These are phyloP conservation scores for Schwanniomyces occidentalis DNA, from an alignment of 805 yeast species.

Conservation along the genomic window DNA sequence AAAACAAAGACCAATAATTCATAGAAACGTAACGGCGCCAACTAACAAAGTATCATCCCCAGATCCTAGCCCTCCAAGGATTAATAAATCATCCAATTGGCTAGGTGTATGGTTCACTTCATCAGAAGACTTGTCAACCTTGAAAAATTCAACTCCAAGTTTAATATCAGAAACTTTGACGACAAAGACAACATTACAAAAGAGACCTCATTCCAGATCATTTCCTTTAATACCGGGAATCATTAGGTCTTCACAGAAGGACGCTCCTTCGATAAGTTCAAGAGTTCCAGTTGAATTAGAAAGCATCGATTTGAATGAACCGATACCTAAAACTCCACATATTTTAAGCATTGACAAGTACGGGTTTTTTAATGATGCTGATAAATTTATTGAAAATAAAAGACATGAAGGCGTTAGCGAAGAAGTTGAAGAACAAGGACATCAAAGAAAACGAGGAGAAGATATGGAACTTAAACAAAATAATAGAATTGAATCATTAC, in stretches of 20 bases:
- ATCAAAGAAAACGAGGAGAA: no score
- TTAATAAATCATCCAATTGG: slow-evolving; percentile 12
- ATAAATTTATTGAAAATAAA: neutral
- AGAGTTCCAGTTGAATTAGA: slow-evolving; percentile 48
- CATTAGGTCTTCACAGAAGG: no score
- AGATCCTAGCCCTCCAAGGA: no score
- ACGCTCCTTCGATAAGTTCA: no score
- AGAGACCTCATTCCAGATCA: neutral
- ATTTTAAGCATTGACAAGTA: slow-evolving; percentile 41
- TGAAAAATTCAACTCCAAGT: no score
- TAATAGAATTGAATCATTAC: neutral
- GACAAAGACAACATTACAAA: neutral
- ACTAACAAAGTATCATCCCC: neutral
- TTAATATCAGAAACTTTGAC: neutral
- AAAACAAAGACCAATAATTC: no score
- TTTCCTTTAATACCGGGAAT: neutral
- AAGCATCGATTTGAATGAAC: slow-evolving; percentile 12
- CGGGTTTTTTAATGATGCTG: slow-evolving; percentile 44
- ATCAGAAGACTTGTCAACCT: slow-evolving; percentile 1
- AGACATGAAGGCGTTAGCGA: neutral
- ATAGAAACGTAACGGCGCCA: no score
- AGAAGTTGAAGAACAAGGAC: neutral
- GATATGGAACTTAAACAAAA: neutral
- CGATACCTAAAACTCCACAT: slow-evolving; percentile 7
- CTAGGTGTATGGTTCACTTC: slow-evolving; percentile 17